These are phyloP conservation scores for Tetrahymena thermophila DNA, from an alignment of 73 alveolate genomes.

Conservation along the genomic window DNA sequence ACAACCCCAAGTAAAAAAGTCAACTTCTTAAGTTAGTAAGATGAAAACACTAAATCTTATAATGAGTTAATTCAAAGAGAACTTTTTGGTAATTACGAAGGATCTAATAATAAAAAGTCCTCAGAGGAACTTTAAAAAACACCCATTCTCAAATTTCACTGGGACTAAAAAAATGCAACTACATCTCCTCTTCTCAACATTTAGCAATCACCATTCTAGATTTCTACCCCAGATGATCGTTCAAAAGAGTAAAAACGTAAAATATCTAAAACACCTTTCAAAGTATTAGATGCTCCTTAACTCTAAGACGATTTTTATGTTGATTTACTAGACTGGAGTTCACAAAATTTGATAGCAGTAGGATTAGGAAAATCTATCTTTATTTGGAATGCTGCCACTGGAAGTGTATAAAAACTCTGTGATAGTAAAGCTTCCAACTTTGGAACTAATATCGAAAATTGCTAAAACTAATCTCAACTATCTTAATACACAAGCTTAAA, in stretches of 20 bases:
- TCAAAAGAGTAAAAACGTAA: slow-evolving; percentile 48
- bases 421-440: not conserved
- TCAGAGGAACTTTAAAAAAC: not conserved
- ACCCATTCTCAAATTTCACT: not conserved
- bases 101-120: not conserved
- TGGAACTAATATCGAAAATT: not conserved
- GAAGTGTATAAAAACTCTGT: not conserved
- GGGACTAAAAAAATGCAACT: not conserved
- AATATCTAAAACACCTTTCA: slow-evolving; percentile 77
- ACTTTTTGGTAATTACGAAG: not conserved
- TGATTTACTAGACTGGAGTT: slow-evolving; percentile 35
- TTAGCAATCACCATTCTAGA: not conserved
- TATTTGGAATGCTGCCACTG: slow-evolving; percentile 9
- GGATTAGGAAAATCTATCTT: slow-evolving; percentile 19
- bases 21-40: not conserved
- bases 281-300: slow-evolving; percentile 98
- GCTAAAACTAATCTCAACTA: not conserved
- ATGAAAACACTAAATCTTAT: not conserved
- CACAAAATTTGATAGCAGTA: slow-evolving; percentile 20
- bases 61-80: not conserved
- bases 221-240: not conserved
- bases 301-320: slow-evolving; percentile 68
- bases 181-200: not conserved
- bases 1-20: not conserved
- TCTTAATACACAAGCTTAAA: slow-evolving; percentile 15